Evolutionary conservation across 257 asterid genomes (phyloP), one percentile per base, ranked within the genome.

Genomic region (Solanum clarkiae): DNA sequence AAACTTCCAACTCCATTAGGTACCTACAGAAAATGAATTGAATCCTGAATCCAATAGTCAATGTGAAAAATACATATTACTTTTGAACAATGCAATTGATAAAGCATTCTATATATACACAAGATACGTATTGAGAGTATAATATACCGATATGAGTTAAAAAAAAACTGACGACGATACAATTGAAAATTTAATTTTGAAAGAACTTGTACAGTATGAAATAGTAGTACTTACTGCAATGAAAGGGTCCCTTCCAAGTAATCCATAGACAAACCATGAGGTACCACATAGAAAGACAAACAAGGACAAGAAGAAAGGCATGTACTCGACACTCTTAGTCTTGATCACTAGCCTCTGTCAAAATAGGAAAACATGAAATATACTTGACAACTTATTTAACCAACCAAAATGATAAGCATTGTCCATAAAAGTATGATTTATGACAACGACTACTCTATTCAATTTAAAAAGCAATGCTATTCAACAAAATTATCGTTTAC

Each of bases 271-370:
- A 56, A 93, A 92, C 98, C 98, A 95, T 3, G 92, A 93, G 63
- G 98, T 91, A 22, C 97, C 97, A 86, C 96, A 91, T 0, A 95
- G 89, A 87, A 93, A 93, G 7, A 94, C 97, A 74, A 93, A 93
- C 8, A 94, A 84, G 14, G 98, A 95, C 56, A 95, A 75, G 20
- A 89, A 89, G 81, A 95, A 94, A 5, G 98, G 98, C 98, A 95
- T 95, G 20, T 86, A 94, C 89, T 95, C 98, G 84, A 95, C 98
- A 26, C 98, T 95, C 87, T 90, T 93, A 29, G 93, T 93, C 81
- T 89, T 92, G 80, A 95, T 92, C 93, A 95, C 98, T 91, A 91
- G 59, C 83, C 96, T 93, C 98, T 95, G 87, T 86, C 66, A 80
- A 84, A 84, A 47, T 0, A 12, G 32, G 40, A 32, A 53, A 42